phyloP scores from a whole-genome alignment of 2,329 filamentous ascomycete genomes.

The Epichloe typhina region DNA sequence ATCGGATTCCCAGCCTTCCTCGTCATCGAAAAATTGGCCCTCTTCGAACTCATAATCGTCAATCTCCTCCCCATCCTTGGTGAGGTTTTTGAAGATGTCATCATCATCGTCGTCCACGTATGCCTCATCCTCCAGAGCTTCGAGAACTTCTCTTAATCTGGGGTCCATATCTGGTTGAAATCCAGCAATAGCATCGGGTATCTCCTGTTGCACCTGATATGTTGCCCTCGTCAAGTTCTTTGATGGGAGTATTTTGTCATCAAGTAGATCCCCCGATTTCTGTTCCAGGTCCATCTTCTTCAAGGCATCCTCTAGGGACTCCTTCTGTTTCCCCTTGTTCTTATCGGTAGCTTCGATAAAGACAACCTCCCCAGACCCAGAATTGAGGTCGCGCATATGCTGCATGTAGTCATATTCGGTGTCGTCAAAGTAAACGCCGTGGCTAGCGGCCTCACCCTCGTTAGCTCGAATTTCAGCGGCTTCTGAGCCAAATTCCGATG shows the following conservation, averaged over 20 bases:
- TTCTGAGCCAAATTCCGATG: slow-evolving; percentile 58
- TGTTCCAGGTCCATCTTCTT: slow-evolving; percentile 45
- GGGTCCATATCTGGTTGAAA: slow-evolving; percentile 99
- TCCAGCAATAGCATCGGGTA: slow-evolving; percentile 81
- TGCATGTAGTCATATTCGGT: slow-evolving; percentile 99
- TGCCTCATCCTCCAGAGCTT: slow-evolving; percentile 88
- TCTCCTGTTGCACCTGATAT: slow-evolving; percentile 85
- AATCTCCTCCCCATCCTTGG: slow-evolving; percentile 57
- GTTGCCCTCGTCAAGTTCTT: slow-evolving; percentile 65
- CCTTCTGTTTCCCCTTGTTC: slow-evolving; percentile 61
- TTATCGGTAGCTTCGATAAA: slow-evolving; percentile 72
- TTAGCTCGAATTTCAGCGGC: slow-evolving; percentile 60
- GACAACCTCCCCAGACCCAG: slow-evolving; percentile 55
- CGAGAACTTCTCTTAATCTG: slow-evolving; percentile 74
- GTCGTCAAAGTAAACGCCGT: slow-evolving; percentile 92
- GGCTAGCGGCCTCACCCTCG: slow-evolving; percentile 88
- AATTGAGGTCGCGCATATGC: slow-evolving; percentile 79
- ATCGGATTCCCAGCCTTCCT: slow-evolving; percentile 91
- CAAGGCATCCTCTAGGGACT: slow-evolving; percentile 72
- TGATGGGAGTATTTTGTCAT: slow-evolving; percentile 63
- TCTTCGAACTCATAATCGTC: slow-evolving; percentile 71
- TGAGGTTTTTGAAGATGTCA: slow-evolving; percentile 68
- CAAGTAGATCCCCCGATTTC: slow-evolving; percentile 45
- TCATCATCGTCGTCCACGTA: slow-evolving; percentile 83
- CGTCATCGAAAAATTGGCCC: slow-evolving; percentile 44